These are phyloP conservation scores for Graphilbum fragrans DNA, from an alignment of 2,329 filamentous ascomycete genomes.

Conservation along the genomic window DNA sequence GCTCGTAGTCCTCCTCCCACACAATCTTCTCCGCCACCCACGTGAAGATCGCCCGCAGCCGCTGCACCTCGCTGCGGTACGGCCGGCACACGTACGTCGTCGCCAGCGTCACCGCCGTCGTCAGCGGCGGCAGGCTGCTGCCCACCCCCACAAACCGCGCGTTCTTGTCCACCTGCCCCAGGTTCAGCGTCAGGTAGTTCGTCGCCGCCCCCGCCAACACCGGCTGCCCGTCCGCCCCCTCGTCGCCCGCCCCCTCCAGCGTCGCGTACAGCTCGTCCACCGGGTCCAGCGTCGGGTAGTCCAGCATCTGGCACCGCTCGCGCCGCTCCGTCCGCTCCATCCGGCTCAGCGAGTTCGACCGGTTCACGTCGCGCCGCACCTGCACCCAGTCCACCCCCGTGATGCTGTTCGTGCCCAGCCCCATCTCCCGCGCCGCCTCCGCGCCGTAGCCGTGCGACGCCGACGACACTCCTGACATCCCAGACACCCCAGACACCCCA, in stretches of 20 bases:
- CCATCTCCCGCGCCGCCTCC: constrained; percentile 58
- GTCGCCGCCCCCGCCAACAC: constrained; percentile 60
- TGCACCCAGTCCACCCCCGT: constrained; percentile 83
- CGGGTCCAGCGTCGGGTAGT: constrained; percentile 76
- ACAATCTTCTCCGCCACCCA: constrained; percentile 92
- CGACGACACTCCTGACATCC: constrained; percentile 14
- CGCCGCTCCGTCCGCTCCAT: constrained; percentile 76
- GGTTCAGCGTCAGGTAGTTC: constrained; percentile 68
- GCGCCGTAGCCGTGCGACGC: constrained; percentile 23
- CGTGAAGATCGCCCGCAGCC: constrained; percentile 86
- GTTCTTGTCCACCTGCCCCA: constrained; percentile 88
- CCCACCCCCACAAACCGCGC: constrained; percentile 58
- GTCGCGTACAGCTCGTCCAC: constrained; percentile 79
- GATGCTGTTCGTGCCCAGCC: constrained; percentile 26
- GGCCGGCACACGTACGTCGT: constrained; percentile 90
- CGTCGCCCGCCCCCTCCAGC: constrained; percentile 84
- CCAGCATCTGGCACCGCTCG: constrained; percentile 90
- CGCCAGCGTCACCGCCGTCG: constrained; percentile 69
- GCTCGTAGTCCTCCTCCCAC: constrained; percentile 93
- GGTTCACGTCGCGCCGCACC: constrained; percentile 86
- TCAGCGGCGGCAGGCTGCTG: constrained; percentile 67
- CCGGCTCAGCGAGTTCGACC: constrained; percentile 83
- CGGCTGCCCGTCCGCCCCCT: constrained; percentile 72
- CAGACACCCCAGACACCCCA: constrained; percentile 27
- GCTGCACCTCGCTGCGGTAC: constrained; percentile 87